Conservation (phyloP, 805 yeast genomes). For the Candida sithepensis region DNA sequence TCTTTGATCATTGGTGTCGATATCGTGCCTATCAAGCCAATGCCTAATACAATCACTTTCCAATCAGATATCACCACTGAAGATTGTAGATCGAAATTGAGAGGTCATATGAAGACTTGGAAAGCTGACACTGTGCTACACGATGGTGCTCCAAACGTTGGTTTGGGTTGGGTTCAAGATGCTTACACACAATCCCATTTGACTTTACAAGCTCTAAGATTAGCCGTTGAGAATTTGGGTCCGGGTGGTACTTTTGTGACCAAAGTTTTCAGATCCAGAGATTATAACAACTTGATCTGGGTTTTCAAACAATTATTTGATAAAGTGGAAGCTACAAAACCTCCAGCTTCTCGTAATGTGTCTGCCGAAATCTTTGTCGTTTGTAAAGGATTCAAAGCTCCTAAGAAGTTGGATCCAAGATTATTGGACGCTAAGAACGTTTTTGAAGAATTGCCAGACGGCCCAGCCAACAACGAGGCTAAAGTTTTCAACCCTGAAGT, state of each 20-base stretch:
- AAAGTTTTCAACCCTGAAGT: conserved; percentile 93
- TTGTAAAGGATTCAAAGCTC: conserved; percentile 94
- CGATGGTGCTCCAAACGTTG: conserved; percentile 99
- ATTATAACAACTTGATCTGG: conserved; percentile 96
- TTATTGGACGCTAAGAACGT: conserved; percentile 89
- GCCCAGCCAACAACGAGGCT: conserved; percentile 78
- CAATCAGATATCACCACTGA: conserved; percentile 98
- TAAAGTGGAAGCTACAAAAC: conserved; percentile 97
- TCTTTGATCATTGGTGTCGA: conserved; percentile 98
- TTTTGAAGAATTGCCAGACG: conserved; percentile 83
- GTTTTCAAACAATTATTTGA: conserved; percentile 94
- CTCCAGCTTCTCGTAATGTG: conserved; percentile 98
- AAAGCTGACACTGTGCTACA: conserved; percentile 97
- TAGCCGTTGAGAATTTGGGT: conserved; percentile 88
- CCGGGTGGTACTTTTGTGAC: conserved; percentile 96
- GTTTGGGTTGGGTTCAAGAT: conserved; percentile 99
- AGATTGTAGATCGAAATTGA: conserved; percentile 88
- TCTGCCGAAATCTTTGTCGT: conserved; percentile 99
- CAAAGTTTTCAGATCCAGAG: conserved; percentile 97
- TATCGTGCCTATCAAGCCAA: conserved; percentile 94
- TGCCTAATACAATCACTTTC: conserved; percentile 91
- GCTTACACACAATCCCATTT: conserved; percentile 97
- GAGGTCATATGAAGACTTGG: conserved; percentile 98
- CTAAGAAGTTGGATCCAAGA: conserved; percentile 90
- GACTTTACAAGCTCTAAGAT: conserved; percentile 85